Conservation (phyloP, 2,329 filamentous ascomycete genomes). For the Claviceps capensis region DNA sequence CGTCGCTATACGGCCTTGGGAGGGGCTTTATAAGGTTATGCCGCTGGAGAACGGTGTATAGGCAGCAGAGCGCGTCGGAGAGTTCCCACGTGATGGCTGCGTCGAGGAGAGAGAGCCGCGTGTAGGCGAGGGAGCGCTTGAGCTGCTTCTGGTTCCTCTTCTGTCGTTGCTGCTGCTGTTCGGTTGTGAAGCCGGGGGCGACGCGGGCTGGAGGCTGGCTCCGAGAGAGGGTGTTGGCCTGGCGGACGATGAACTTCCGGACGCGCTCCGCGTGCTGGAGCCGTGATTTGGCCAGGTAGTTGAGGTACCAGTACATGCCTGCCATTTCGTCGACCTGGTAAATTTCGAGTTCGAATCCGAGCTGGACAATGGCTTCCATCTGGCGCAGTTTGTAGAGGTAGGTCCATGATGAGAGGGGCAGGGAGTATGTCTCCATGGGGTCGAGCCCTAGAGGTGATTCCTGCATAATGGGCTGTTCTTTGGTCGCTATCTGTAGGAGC, state of each 20-base stretch:
- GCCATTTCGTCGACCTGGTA: constrained; percentile 77
- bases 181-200: too few species aligned
- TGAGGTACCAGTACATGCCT: constrained; percentile 84
- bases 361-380: constrained; percentile 76
- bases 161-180: too few species aligned
- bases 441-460: constrained; percentile 20
- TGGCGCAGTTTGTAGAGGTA: constrained; percentile 82
- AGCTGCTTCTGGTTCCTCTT: constrained; percentile 25
- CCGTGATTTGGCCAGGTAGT: constrained; percentile 56
- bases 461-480: constrained; percentile 45
- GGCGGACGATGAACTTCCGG: constrained; percentile 44
- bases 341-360: constrained; percentile 87
- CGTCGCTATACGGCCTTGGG: constrained; percentile 50
- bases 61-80: constrained; percentile 38
- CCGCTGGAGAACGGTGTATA: constrained; percentile 55
- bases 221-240: constrained; percentile 14
- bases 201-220: not conserved
- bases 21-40: constrained; percentile 38
- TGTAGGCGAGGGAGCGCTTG: constrained; percentile 35
- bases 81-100: constrained; percentile 48
- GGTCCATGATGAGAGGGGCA: constrained; percentile 75
- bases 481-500: constrained; percentile 45
- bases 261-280: constrained; percentile 61
- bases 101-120: constrained; percentile 49
- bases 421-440: constrained; percentile 44